Evolutionary conservation across 2,329 filamentous ascomycete genomes (phyloP), one percentile per base, ranked within the genome.

Genomic region (Ascosphaera pollenicola): DNA sequence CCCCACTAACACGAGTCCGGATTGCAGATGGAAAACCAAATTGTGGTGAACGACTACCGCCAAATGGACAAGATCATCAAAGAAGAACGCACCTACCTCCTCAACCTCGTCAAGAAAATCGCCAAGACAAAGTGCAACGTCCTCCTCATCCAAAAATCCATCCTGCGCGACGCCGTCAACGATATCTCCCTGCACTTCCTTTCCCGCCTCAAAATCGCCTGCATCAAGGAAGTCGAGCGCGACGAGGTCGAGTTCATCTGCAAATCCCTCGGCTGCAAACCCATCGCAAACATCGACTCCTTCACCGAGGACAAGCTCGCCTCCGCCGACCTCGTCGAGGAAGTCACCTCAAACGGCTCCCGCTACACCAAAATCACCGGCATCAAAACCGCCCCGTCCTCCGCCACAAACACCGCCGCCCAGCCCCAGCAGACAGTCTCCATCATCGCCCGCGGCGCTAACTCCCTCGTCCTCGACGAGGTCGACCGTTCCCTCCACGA

Each of bases 11-110:
- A n/a, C n/a, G n/a, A n/a, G n/a, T n/a, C n/a, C n/a, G n/a, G n/a
- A n/a, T 24, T 41, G 37, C 49, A 83, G 75, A 98, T 98, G 89
- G 89, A 98, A 66, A 98, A 98, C 64, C 89, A 91, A 54, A 95
- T 98, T 47, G 78, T 92, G 24, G 89, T 98, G 54, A 98, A 98
- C 61, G 89, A 98, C 66, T 98, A 98, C 70, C 74, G 89, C 54
- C 89, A 98, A 60, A 98, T 98, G 89, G 89, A 98, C 68, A 98
- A 95, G 71, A 98, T 98, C 48, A 73, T 98, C 50, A 98, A 98
- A 65, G 89, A 98, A 64, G 89, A 98, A 67, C 82, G 89, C 49
- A 81, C 89, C 49, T 98, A 98, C 62, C 73, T 98, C 46, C 72
- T 98, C 42, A 95, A 95, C 68, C 81, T 98, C 74, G 85, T 91